Base-by-base conservation (phyloP, 108 stramenopile species). In the Cyclostephanos invisitatus region DNA sequence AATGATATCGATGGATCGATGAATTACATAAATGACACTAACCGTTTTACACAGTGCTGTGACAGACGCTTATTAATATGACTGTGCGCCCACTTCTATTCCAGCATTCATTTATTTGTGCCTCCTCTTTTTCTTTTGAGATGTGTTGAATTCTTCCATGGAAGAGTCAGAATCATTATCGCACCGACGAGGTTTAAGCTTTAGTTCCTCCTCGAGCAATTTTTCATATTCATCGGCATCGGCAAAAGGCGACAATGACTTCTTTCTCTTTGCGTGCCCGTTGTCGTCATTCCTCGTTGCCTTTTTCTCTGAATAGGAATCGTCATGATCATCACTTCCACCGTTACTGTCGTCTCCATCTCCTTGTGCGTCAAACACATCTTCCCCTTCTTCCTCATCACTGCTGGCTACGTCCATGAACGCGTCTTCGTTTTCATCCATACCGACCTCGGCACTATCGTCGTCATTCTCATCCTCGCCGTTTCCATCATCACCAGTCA, bases 141-240 rank as follows among this genome's bases (percentile, higher is more conserved):
- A 54, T 2, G 53, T 11, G 11, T 54, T 54, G 17, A 24, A 1
- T 53, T 53, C 22, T 40, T 40, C 40, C 40, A 40, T 8, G 0
- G 7, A 40, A 15, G 44, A 46, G 44, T 46, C 44, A 15, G 44
- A 46, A 2, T 15, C 15, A 15, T 46, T 15, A 46, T 46, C 44
- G 14, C 2, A 0, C 14, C 0, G 15, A 15, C 44, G 14, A 22
- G 25, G 53, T 9, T 54, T 22, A 54, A 44, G 38, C 60, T 61
- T 38, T 40, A 42, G 3, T 42, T 61, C 37, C 36, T 61, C 60
- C 67, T 68, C 67, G 17, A 64, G 50, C 32, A 73, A 8, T 57
- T 86, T 77, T 64, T 83, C 80, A 42, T 89, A 91, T 4, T 91
- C 88, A n/a, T 86, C 83, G 0, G 86, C 86, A 80, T 81, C 80